These are phyloP conservation scores for Wickerhamomyces tratensis DNA, from an alignment of 805 yeast species.

Conservation along the genomic window DNA sequence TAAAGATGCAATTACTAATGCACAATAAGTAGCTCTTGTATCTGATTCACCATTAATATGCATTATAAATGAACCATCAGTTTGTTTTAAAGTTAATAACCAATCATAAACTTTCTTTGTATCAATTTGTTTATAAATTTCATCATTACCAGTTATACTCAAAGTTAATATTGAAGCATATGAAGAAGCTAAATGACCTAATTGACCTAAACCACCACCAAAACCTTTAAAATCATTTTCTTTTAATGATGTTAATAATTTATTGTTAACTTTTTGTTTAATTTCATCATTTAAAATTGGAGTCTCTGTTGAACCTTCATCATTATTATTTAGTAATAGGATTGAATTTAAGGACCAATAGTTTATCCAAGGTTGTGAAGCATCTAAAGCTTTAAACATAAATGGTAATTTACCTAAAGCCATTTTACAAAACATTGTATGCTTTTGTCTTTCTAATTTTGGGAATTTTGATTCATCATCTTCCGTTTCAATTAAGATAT, in stretches of 20 bases:
- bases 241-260: slow-evolving; percentile 19
- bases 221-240: slow-evolving; percentile 49
- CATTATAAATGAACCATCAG: slow-evolving; percentile 73
- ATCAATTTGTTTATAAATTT: slow-evolving; percentile 34
- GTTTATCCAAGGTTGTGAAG: slow-evolving; percentile 86
- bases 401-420: slow-evolving; percentile 14
- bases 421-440: slow-evolving; percentile 5
- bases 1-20: slow-evolving; percentile 59
- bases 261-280: slow-evolving; percentile 20
- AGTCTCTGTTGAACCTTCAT: neutral
- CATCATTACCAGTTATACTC: slow-evolving; percentile 37
- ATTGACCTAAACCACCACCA: slow-evolving; percentile 78
- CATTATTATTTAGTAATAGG: slow-evolving; percentile 25
- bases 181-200: slow-evolving; percentile 77
- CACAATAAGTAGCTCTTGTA: slow-evolving; percentile 81
- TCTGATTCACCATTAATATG: slow-evolving; percentile 77
- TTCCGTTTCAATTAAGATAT: slow-evolving; percentile 2
- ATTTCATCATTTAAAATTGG: slow-evolving; percentile 11
- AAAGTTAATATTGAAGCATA: slow-evolving; percentile 70
- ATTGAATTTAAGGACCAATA: slow-evolving; percentile 72
- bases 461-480: slow-evolving; percentile 4
- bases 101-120: slow-evolving; percentile 44
- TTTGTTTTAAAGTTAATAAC: slow-evolving; percentile 52
- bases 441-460: too few relatives aligned
- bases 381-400: slow-evolving; percentile 45